Evolutionary conservation across 1,139 yeast genomes (phyloP), one percentile per base, ranked within the genome.

Genomic region (Candida labiduridarum): DNA sequence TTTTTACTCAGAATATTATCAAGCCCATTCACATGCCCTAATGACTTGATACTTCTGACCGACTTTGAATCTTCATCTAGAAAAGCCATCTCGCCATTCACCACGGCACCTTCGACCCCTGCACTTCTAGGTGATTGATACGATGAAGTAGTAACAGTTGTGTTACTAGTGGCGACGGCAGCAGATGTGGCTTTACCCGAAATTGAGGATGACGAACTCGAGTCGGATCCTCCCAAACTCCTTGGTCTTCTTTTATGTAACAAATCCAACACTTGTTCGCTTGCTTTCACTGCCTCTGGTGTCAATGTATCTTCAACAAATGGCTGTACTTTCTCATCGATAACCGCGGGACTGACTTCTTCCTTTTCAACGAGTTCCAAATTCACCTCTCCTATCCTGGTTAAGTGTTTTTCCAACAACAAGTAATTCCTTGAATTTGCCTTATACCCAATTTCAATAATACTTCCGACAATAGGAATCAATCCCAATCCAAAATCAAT

Each of bases 391-490:
- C 79, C 78, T 7, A 75, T 71, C 27, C 72, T 59, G 14, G 10
- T 55, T 53, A 76, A 64, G 54, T 76, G 79, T 49, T 68, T 72
- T 50, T 72, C 76, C 38, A 76, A 60, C 39, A 76, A 59, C 19
- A 68, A 61, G 56, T 66, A 76, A 60, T 76, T 89, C 53, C 96
- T 70, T 31, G 89, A 85, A 59, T 87, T 87, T 49, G 91, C 83
- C 69, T 87, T 85, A 69, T 86, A 89, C 48, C 84, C 71, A 27
- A 89, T 82, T 54, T 83, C 83, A 49, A 85, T 75, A 43, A 87
- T 66, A 58, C 82, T 89, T 10, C 96, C 96, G 15, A 88, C 81
- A 39, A 88, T 54, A 1, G 96, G 96, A 41, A 87, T 79, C 59
- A 89, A 68, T 0, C 94, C 91, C 48, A 89, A 69, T 1, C 64